Evolutionary conservation across 148 eudicot species (phyloP), one percentile per base, ranked within the genome.

Genomic region (Rhododendron ferrugineum): DNA sequence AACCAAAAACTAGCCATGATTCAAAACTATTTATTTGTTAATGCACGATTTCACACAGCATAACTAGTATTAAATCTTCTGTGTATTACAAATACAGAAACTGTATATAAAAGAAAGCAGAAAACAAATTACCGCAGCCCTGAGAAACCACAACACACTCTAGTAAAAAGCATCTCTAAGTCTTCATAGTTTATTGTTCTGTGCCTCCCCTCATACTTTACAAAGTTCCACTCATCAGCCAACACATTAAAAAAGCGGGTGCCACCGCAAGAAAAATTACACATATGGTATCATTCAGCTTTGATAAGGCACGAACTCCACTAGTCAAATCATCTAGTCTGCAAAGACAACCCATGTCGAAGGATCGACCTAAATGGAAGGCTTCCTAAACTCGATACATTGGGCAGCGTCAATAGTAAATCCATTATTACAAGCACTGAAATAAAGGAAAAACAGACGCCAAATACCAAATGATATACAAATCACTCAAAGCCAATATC

Each of bases 1-100:
- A 60, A 83, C 8, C 23, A 66, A 30, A 72, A 91, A 76, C 68
- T 75, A 54, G 72, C 73, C 86, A 86, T 47, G 77, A 44, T 23
- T 37, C 11, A 46, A n/a, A 56, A 86, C 58, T 37, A 20, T 7
- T 37, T 1, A 9, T 58, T 73, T 81, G 16, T 42, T 1, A n/a
- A 44, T 15, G 26, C 79, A 77, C 16, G 16, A 32, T 60, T 13
- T 84, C 18, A 72, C 54, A 23, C 6, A 37, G n/a, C 87, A 70
- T 70, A 66, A 23, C 28, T 47, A 0, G 37, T 3, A 70, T 70
- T 70, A 18, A 70, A 70, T 72, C 30, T 83, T 47, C 68, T 30
- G 49, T 2, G 60, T 22, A 44, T 46, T n/a, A 3, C 11, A 26
- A 28, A 7, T 50, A 79, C 37, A 79, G 0, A 70, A 70, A 11